phyloP scores from a whole-genome alignment of 352 stramenopile species.

The Pythium sukuiense region DNA sequence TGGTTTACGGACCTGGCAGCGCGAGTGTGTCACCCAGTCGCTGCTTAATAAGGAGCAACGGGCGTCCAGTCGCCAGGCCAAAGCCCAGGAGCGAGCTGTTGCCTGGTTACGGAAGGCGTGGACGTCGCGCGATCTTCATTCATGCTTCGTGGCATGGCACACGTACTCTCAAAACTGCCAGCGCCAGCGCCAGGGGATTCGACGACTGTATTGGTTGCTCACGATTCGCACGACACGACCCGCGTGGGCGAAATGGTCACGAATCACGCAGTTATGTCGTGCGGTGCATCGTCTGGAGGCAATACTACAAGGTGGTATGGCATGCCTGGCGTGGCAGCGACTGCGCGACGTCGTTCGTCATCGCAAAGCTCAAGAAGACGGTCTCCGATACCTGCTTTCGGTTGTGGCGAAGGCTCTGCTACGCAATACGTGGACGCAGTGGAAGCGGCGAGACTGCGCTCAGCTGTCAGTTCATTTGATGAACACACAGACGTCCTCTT shows the following conservation, averaged over 20 bases:
- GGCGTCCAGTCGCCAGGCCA: neutral
- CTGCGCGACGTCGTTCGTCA: neutral
- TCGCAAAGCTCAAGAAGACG: neutral
- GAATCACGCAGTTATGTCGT: too few relatives aligned
- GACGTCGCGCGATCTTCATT: constrained; percentile 2
- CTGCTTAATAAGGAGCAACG: neutral
- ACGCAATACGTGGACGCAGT: constrained; percentile 13
- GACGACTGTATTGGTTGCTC: neutral
- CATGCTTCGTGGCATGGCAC: constrained; percentile 7
- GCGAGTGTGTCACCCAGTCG: neutral
- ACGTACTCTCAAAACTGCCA: neutral
- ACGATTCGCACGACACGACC: neutral
- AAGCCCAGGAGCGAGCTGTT: constrained; percentile 2
- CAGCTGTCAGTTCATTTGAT: neutral
- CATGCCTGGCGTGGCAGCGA: neutral
- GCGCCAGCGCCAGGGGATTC: neutral
- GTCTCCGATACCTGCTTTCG: neutral
- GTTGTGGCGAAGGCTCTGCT: neutral
- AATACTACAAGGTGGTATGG: neutral
- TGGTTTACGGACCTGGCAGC: constrained; percentile 3
- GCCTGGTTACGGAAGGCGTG: constrained; percentile 6
- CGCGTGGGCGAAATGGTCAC: neutral
- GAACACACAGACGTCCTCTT: neutral
- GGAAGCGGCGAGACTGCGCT: constrained; percentile 14
- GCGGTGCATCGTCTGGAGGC: neutral